Conservation (phyloP, 2,329 filamentous ascomycete species). For the Sporothrix brasiliensis region DNA sequence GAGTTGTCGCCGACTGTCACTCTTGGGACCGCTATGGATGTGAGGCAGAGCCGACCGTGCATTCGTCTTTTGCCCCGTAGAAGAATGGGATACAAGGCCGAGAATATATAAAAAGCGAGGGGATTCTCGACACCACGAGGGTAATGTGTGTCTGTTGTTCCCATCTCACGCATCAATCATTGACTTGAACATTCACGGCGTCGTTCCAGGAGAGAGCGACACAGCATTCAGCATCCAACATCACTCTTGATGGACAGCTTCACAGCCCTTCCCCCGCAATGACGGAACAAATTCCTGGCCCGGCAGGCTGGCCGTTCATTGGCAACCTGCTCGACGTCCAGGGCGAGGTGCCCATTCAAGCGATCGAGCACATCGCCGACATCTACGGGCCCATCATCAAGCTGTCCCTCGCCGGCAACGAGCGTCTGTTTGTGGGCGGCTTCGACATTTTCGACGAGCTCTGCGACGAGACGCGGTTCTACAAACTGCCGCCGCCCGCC, state of each 20-base stretch:
- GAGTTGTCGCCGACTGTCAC: background rate
- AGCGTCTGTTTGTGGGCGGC: constrained; percentile 32
- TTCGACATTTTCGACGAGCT: constrained; percentile 36
- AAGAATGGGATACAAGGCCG: background rate
- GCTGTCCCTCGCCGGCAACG: constrained; percentile 24
- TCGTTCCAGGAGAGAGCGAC: too few relatives aligned
- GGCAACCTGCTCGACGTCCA: constrained; percentile 37
- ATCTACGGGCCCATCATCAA: constrained; percentile 35
- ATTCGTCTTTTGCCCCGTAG: too few relatives aligned
- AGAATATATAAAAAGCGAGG: background rate
- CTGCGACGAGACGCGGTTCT: constrained; percentile 37
- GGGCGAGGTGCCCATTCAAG: constrained; percentile 33
- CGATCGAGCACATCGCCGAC: constrained; percentile 32
- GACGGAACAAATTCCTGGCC: constrained; percentile 41
- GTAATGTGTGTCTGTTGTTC: background rate
- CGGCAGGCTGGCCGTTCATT: constrained; percentile 35
- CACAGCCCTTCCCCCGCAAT: background rate
- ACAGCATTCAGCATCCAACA: background rate
- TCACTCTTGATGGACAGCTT: background rate
- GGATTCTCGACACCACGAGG: background rate
- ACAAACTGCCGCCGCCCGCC: constrained; percentile 33
- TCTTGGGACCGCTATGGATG: background rate
- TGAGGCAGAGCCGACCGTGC: background rate
- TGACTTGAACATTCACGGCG: too few relatives aligned
- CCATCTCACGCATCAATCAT: too few relatives aligned